Evolutionary conservation across 2,329 filamentous ascomycete genomes (phyloP), one percentile per base, ranked within the genome.

Genomic region (Colletotrichum melonis): DNA sequence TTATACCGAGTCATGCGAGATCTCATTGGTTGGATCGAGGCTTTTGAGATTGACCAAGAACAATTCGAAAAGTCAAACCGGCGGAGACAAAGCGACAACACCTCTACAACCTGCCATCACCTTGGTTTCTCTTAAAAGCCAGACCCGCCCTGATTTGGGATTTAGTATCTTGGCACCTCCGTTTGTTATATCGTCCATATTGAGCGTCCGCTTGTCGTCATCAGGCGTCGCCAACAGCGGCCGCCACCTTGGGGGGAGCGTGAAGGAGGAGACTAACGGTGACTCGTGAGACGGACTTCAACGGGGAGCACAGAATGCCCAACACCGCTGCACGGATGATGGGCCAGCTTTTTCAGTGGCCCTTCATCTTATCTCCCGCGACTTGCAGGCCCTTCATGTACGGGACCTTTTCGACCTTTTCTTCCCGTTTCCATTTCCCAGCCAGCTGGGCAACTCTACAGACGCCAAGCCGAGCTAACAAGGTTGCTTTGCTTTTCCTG

Each of bases 21-120:
- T 16, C 26, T 35, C 28, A 65, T 73, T 73, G 67, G 67, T 49
- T 35, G 16, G 32, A n/a, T 28, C 59, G 35, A 42, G 35, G 35
- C 60, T 62, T 32, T 5, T 19, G 11, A 70, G 64, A 65, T 65
- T 70, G 35, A 46, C 70, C 59, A 70, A 70, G 66, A 73, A 56
- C 66, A 35, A 65, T 30, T 65, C 28, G 26, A 60, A 62, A 65
- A 70, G 42, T 64, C 46, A 64, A 65, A 70, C 5, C 32, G 11
- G 67, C 55, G 67, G 67, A 26, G 66, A 54, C 38, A 22, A 11
- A 11, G n/a, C 24, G n/a, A 57, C 56, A 22, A 24, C 35, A 32
- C 22, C 69, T 55, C 46, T 35, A 60, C 49, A 38, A 70, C 67
- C 55, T 62, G 63, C 56, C 63, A 35, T 67, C 46, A 35, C 42